Evolutionary conservation across 345 rosid species (phyloP).

Genomic region (Angophora floribunda): DNA sequence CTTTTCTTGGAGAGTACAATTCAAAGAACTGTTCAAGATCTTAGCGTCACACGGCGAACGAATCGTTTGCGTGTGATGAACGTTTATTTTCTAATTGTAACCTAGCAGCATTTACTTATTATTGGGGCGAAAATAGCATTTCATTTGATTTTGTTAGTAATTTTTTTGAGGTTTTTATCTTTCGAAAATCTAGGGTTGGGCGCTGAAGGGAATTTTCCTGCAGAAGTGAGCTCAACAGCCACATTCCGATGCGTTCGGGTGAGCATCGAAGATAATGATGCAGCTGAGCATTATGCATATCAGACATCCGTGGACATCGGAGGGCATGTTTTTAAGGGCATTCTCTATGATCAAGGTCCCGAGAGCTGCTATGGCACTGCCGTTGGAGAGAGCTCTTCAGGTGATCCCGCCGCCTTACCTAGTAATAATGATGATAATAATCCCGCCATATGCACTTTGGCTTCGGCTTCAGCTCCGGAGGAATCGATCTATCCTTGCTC

Average conservation of each 20-base stretch:
- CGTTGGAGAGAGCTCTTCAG: conserved; percentile 1
- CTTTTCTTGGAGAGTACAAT: background rate
- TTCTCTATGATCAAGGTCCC: conserved; percentile 47
- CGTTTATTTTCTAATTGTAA: background rate
- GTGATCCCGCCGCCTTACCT: background rate
- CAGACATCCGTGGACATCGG: conserved; percentile 37
- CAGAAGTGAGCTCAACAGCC: conserved; percentile 25
- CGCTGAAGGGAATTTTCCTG: conserved; percentile 20
- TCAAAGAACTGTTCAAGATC: background rate
- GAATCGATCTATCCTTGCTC: conserved; percentile 4
- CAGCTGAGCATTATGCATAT: conserved; percentile 30
- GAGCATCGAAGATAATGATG: conserved; percentile 22
- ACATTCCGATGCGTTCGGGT: conserved; percentile 34
- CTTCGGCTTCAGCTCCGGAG: background rate
- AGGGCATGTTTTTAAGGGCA: conserved; percentile 42
- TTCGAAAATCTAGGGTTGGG: conserved; percentile 17
- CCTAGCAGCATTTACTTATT: background rate
- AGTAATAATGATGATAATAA: background rate
- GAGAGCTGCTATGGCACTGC: conserved; percentile 7
- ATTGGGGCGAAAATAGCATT: background rate
- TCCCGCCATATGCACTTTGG: background rate
- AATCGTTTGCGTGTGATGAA: background rate
- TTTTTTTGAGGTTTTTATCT: background rate
- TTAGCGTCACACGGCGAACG: background rate
- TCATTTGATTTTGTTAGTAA: background rate